Evolutionary conservation across 805 yeast species (phyloP).

Genomic region (Candida coquimbonensis): DNA sequence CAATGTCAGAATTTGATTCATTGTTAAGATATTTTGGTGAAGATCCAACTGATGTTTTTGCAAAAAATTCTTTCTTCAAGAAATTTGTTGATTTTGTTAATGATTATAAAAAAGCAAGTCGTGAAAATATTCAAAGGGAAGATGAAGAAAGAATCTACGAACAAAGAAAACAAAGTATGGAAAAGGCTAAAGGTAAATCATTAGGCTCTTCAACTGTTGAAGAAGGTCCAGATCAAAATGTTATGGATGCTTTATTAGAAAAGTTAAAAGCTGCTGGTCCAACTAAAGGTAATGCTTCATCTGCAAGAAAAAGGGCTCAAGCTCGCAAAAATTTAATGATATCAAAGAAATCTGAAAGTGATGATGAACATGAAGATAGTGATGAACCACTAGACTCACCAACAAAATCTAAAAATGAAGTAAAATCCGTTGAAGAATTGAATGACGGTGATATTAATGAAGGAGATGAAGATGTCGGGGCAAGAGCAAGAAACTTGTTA

Average conservation of each 20-base stretch:
- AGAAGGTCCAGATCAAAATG: conserved; percentile 23
- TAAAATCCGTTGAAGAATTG: not conserved
- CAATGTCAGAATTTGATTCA: conserved; percentile 57
- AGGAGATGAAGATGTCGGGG: conserved; percentile 38
- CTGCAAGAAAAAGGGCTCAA: conserved; percentile 75
- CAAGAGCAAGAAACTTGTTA: conserved; percentile 56
- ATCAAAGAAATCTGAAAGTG: conserved; percentile 19
- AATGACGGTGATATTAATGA: conserved; percentile 7
- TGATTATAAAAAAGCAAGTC: conserved; percentile 74
- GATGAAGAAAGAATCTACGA: conserved; percentile 76
- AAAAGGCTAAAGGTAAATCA: conserved; percentile 19
- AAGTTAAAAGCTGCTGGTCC: conserved; percentile 76
- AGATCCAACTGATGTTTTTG: conserved; percentile 60
- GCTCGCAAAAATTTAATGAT: conserved; percentile 57
- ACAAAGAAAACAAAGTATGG: conserved; percentile 52
- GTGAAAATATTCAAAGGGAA: conserved; percentile 73
- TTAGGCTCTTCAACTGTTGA: conserved; percentile 4
- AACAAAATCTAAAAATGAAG: conserved; percentile 9
- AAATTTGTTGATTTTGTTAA: conserved; percentile 74
- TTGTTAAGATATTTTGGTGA: conserved; percentile 90
- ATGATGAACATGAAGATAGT: conserved; percentile 5
- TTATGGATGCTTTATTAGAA: conserved; percentile 82
- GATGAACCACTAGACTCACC: conserved; percentile 15
- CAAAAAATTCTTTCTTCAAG: conserved; percentile 64
- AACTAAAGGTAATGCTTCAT: conserved; percentile 63